Conservation (phyloP, 768 basidiomycete genomes). For the Amanita pallidorosea region DNA sequence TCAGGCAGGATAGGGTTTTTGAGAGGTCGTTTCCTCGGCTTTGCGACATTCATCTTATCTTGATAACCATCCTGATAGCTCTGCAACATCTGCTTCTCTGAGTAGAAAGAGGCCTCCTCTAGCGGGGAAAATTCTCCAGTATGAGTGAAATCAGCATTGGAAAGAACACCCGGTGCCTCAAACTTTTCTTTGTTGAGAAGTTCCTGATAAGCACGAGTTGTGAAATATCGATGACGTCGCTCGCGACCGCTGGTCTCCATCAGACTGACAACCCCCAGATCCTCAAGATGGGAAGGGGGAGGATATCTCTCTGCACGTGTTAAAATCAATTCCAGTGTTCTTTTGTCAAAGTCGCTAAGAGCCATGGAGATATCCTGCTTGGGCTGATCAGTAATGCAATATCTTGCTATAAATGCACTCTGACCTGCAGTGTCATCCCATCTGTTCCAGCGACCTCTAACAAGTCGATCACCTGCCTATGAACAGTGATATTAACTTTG, state of each 20-base stretch:
- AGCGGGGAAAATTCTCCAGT: slow-evolving; percentile 45
- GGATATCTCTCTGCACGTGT: slow-evolving; percentile 51
- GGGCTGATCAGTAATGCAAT: neutral
- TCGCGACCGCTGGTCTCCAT: slow-evolving; percentile 83
- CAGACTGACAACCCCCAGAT: slow-evolving; percentile 57
- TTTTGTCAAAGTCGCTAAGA: slow-evolving; percentile 64
- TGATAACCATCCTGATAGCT: slow-evolving; percentile 42
- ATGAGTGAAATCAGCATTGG: slow-evolving; percentile 33
- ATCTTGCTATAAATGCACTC: slow-evolving; percentile 5
- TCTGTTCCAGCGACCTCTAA: slow-evolving; percentile 54
- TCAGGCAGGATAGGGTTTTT: slow-evolving; percentile 42
- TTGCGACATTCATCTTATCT: slow-evolving; percentile 18
- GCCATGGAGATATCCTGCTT: slow-evolving; percentile 50
- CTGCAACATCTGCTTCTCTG: slow-evolving; percentile 26
- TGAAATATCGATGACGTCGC: slow-evolving; percentile 79
- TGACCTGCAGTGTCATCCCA: slow-evolving; percentile 68
- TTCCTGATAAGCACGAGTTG: slow-evolving; percentile 52
- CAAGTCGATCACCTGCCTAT: slow-evolving; percentile 70
- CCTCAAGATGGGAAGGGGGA: slow-evolving; percentile 62
- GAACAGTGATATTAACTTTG: slow-evolving; percentile 58
- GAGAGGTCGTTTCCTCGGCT: slow-evolving; percentile 20
- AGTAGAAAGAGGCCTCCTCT: slow-evolving; percentile 45
- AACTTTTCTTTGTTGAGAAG: slow-evolving; percentile 59
- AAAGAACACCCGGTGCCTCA: slow-evolving; percentile 32
- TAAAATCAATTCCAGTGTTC: slow-evolving; percentile 76